Conservation (phyloP, 129 eudicot species). For the Heracleum sosnowskyi region DNA sequence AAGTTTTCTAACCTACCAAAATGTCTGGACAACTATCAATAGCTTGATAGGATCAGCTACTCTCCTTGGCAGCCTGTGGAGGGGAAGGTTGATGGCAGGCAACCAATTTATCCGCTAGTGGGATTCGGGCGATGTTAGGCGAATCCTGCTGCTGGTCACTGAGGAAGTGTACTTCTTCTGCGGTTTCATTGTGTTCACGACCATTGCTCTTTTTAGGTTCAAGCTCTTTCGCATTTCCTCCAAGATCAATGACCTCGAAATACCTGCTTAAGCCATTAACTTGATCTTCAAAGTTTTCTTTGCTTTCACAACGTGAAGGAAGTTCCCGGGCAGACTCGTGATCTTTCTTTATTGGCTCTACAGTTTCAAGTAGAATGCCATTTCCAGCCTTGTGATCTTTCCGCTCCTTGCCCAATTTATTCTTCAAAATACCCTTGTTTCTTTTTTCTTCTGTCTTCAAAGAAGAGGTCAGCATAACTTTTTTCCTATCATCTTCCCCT, state of each 20-base stretch:
- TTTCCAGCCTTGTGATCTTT: conserved; percentile 16
- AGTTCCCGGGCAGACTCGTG: conserved; percentile 7
- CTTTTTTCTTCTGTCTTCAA: conserved; percentile 15
- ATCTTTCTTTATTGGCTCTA: conserved; percentile 6
- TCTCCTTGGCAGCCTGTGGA: not conserved
- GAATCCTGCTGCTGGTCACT: not conserved
- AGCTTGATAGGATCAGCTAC: not conserved
- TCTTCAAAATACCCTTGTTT: conserved; percentile 20
- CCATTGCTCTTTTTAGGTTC: conserved; percentile 8
- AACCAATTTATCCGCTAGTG: conserved; percentile 32
- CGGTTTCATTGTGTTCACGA: not conserved
- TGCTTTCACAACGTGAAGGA: conserved; percentile 1
- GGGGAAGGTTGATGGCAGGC: conserved; percentile 11
- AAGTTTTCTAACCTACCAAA: not conserved
- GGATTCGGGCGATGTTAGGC: conserved; percentile 24
- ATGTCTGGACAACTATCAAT: not conserved
- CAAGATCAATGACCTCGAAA: conserved; percentile 44
- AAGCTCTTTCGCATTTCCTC: conserved; percentile 20
- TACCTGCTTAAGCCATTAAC: conserved; percentile 32
- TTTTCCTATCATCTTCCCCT: conserved; percentile 28
- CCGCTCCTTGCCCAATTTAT: conserved; percentile 11
- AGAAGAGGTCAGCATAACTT: conserved; percentile 16
- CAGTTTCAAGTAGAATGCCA: conserved; percentile 2
- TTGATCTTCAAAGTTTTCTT: conserved; percentile 31
- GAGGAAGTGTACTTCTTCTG: not conserved